phyloP scores from a whole-genome alignment of 768 basidiomycete species.

The Kwoniella mangroviensis region DNA sequence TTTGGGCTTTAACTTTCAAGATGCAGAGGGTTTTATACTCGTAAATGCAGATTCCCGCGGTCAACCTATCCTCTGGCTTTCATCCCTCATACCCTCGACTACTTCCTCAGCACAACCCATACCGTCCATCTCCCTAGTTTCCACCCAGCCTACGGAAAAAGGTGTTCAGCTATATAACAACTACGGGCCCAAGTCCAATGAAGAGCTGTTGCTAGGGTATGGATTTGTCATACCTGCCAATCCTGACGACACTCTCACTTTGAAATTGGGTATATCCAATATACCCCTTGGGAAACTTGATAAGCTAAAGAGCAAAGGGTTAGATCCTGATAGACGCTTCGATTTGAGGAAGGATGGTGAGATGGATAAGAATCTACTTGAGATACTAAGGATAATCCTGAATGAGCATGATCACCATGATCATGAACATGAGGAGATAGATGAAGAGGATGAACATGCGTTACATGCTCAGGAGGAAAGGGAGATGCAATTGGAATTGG shows the following conservation, averaged over 20 bases:
- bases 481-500: constrained; percentile 66
- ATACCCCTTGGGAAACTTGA: constrained; percentile 54
- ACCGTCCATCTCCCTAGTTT: constrained; percentile 68
- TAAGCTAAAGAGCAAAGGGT: constrained; percentile 25
- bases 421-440: constrained; percentile 33
- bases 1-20: no score
- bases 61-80: constrained; percentile 80
- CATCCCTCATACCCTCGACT: constrained; percentile 49
- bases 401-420: constrained; percentile 26
- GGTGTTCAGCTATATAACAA: constrained; percentile 80
- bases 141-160: constrained; percentile 60
- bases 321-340: constrained; percentile 64
- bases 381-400: constrained; percentile 55
- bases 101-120: constrained; percentile 4
- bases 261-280: constrained; percentile 65
- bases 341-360: constrained; percentile 42
- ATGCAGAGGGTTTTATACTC: neutral
- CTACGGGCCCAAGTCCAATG: constrained; percentile 88
- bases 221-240: constrained; percentile 82
- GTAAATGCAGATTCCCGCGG: constrained; percentile 65
- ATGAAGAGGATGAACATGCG: constrained; percentile 48
- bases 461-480: constrained; percentile 45
- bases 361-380: constrained; percentile 50
- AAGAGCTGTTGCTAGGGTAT: constrained; percentile 87
- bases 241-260: constrained; percentile 81